Percentiles rank a stretch among this genome's conserved stretches.
Evolutionary conservation across 2,329 filamentous ascomycete species (phyloP).

Genomic region (Fusarium virguliforme): DNA sequence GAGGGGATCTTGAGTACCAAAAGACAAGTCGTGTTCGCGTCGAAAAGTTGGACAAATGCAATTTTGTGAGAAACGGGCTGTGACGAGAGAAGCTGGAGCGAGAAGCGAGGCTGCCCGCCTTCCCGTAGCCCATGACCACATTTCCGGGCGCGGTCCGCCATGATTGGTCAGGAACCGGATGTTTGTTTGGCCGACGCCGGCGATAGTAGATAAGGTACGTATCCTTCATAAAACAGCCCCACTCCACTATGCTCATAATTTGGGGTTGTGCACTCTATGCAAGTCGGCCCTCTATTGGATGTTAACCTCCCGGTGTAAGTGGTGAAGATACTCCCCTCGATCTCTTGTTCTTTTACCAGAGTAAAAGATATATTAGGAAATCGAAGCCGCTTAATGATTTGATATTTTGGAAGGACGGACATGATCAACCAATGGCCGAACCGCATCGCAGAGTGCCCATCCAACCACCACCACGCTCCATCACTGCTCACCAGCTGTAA

Average conservation of each 20-base stretch:
- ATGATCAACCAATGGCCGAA: neutral
- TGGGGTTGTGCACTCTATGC: neutral
- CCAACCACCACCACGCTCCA: neutral
- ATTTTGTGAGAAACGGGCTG: conserved; percentile 49
- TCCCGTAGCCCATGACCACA: conserved; percentile 53
- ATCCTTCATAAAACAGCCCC: neutral
- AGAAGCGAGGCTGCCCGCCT: conserved; percentile 55
- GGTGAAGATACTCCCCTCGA: neutral
- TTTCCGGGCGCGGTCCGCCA: conserved; percentile 45
- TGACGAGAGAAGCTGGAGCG: conserved; percentile 49
- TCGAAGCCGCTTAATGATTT: neutral
- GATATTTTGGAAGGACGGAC: neutral
- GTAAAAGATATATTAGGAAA: neutral
- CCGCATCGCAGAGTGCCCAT: neutral
- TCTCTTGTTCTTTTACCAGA: neutral
- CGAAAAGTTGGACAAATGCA: conserved; percentile 28
- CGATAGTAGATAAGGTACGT: conserved; percentile 30
- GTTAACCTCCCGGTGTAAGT: neutral
- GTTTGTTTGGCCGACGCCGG: conserved; percentile 48
- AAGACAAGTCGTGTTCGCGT: conserved; percentile 27
- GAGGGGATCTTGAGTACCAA: conserved; percentile 1
- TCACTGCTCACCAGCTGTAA: neutral
- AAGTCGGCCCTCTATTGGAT: neutral
- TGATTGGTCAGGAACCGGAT: conserved; percentile 39
- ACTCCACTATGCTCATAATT: neutral